A percentile compares a stretch with the other conserved stretches of the same genome.
These are phyloP conservation scores for Amanita phalloides DNA, from an alignment of 768 basidiomycete species.

Conservation along the genomic window DNA sequence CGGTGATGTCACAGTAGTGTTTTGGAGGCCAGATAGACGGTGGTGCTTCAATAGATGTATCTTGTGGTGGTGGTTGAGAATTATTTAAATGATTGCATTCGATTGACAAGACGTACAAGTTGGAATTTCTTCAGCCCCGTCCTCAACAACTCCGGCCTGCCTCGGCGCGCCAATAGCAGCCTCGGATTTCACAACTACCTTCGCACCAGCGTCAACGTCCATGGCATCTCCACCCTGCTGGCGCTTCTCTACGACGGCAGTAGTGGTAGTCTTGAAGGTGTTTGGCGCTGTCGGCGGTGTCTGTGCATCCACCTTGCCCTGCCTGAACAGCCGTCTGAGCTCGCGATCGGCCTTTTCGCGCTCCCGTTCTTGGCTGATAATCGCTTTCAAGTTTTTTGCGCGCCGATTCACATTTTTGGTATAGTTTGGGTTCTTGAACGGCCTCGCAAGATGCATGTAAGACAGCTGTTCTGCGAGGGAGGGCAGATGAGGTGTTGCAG, in stretches of 20 bases:
- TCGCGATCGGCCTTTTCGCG: conserved; percentile 63
- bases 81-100: background rate
- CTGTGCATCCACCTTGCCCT: conserved; percentile 29
- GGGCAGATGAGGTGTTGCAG: conserved; percentile 31
- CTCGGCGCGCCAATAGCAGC: background rate
- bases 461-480: conserved; percentile 55
- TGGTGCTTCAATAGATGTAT: conserved; percentile 76
- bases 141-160: background rate
- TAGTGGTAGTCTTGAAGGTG: background rate
- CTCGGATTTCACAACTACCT: conserved; percentile 3
- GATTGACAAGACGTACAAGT: conserved; percentile 41
- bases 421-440: conserved; percentile 71
- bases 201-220: conserved; percentile 40
- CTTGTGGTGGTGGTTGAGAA: conserved; percentile 22
- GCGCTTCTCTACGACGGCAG: too few species aligned
- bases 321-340: conserved; percentile 25
- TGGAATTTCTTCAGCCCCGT: conserved; percentile 49
- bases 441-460: conserved; percentile 55
- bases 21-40: conserved; percentile 69
- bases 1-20: conserved; percentile 82
- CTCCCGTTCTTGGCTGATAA: conserved; percentile 72
- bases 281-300: background rate
- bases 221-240: conserved; percentile 22
- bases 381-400: conserved; percentile 71
- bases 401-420: conserved; percentile 61